A percentile compares a stretch with the other conserved stretches of the same genome.
These are phyloP conservation scores for Kurtzmaniella fragi DNA, from an alignment of 805 yeast species.

Conservation along the genomic window DNA sequence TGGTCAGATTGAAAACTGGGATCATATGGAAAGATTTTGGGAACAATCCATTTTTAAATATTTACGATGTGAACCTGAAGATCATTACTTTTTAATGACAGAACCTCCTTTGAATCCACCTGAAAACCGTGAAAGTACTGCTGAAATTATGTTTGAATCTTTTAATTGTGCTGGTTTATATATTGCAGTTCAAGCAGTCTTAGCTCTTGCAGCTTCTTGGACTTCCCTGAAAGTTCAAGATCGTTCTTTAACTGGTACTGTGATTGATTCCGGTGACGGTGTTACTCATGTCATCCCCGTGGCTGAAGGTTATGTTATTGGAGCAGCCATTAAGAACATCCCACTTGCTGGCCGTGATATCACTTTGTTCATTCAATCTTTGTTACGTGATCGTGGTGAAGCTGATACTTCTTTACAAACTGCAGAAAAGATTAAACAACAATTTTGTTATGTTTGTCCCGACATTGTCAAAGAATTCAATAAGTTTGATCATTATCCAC, in stretches of 20 bases:
- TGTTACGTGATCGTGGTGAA: slow-evolving; percentile 96
- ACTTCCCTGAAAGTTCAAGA: slow-evolving; percentile 93
- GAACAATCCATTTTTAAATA: slow-evolving; percentile 95
- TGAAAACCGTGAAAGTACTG: slow-evolving; percentile 96
- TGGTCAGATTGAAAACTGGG: slow-evolving; percentile 99
- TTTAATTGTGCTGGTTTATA: slow-evolving; percentile 98
- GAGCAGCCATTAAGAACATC: slow-evolving; percentile 92
- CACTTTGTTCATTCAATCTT: slow-evolving; percentile 85
- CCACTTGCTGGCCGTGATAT: slow-evolving; percentile 99
- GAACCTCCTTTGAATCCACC: slow-evolving; percentile 99
- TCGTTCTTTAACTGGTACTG: slow-evolving; percentile 96
- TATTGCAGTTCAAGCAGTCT: slow-evolving; percentile 98
- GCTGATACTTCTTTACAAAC: slow-evolving; percentile 88
- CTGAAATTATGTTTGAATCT: slow-evolving; percentile 98
- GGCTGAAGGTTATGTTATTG: slow-evolving; percentile 98
- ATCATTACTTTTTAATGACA: slow-evolving; percentile 89
- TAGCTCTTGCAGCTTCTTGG: slow-evolving; percentile 99
- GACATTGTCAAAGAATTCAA: slow-evolving; percentile 95
- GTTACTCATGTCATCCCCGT: slow-evolving; percentile 99
- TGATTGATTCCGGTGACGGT: slow-evolving; percentile 98
- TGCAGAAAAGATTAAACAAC: slow-evolving; percentile 95
- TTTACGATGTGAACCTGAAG: slow-evolving; percentile 97
- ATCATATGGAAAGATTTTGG: slow-evolving; percentile 99
- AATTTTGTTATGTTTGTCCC: slow-evolving; percentile 95
- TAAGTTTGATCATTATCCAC: slow-evolving; percentile 88